Evolutionary conservation across 2,329 filamentous ascomycete genomes (phyloP), one percentile per base, ranked within the genome.

Genomic region (Exophiala dermatitidis): DNA sequence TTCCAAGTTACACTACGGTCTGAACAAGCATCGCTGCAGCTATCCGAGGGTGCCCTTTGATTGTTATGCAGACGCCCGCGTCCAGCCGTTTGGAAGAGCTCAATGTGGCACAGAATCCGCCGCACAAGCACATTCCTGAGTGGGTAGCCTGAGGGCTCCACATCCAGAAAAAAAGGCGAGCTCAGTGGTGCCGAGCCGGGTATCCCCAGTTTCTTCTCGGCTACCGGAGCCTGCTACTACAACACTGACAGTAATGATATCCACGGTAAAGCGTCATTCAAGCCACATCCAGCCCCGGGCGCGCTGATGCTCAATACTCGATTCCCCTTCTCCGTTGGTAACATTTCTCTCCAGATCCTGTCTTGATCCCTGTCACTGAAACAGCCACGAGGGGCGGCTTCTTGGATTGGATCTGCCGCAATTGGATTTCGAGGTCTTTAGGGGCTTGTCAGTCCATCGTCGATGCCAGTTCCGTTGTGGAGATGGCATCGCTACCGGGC

Each of bases 361-460:
- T 46, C 38, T 26, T 26, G 3, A 41, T 41, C 38, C 38, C 38
- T 41, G 38, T 28, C 26, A 7, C 9, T 29, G 28, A 19, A 19
- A 44, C 56, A 55, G 52, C 56, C 52, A 53, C 56, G 19, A 48
- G 7, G 10, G 29, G 34, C 28, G 37, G 34, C 30, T 46, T 8
- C 28, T 31, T 10, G 26, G 40, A 29, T 37, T 41, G 29, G 5
- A 31, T 30, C 29, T 31, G 37, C 50, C 12, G 31, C 37, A 32
- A 49, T 49, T 50, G 51, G 51, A 32, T 29, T 42, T 34, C 28
- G 29, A 10, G 32, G 7, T 33, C 46, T 33, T 40, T 33, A 50
- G 53, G 42, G 33, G 40, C 38, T 19, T 30, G 41, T 48, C n/a
- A 29, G 28, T 31, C 40, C 32, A 42, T 31, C 19, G 6, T 19